Evolutionary conservation across 257 asterid species (phyloP), one percentile per base, ranked within the genome.

Genomic region (Paulownia fortunei): DNA sequence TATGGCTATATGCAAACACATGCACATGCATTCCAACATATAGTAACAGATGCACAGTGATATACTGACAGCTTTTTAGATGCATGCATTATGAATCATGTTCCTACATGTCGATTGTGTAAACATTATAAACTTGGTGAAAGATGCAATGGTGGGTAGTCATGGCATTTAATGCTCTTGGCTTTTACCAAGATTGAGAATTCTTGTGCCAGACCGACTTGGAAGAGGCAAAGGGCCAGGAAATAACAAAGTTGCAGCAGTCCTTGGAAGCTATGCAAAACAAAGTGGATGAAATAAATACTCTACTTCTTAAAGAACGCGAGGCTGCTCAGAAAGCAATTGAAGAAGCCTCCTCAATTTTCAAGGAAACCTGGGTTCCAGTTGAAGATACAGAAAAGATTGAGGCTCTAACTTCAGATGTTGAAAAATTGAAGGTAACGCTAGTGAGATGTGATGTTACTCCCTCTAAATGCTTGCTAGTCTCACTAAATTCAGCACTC

Each of bases 351-450:
- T 83, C 90, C 80, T 86, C 92, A 42, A 80, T 86, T 39, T 87
- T 80, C 55, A 80, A 85, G 76, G 94, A 86, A 41, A 79, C 80
- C 47, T 74, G 51, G 36, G 87, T 81, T 64, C 89, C 89, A 65
- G 86, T 88, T 36, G 96, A 84, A 83, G 87, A 88, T 79, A 84
- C 87, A 23, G 87, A 81, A 58, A 87, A 76, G 78, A 71, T 86
- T 79, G 96, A 82, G 60, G 83, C 86, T 83, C 79, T 90, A 74
- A 85, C 86, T 61, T 87, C 87, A 54, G 93, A 92, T 79, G 86
- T 91, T 79, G 91, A 89, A 66, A 85, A 82, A 24, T 75, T 95
- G 78, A 90, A 89, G 97, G 99, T 95, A 81, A 79, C 73, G 37
- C 66, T 69, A 63, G 73, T 83, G 51, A 72, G 56, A 66, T 71